Conservation (phyloP, 805 yeast genomes). For the Peterozyma toletana region DNA sequence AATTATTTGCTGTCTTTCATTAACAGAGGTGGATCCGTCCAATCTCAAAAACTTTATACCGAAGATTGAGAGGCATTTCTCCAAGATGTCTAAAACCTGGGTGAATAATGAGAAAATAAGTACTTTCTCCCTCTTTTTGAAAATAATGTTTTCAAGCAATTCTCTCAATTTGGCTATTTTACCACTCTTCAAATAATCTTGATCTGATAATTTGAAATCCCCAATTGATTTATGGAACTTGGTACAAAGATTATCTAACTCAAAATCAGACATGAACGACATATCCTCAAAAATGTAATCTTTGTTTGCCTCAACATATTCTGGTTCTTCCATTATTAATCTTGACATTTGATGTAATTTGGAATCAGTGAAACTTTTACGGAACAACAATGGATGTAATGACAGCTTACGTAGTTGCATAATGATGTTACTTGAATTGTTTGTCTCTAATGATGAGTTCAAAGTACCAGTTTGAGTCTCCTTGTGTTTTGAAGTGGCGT, state of each 20-base stretch:
- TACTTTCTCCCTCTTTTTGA: conserved; percentile 55
- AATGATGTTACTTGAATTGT: conserved; percentile 48
- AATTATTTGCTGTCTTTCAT: conserved; percentile 84
- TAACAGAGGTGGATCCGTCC: conserved; percentile 94
- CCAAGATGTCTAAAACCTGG: conserved; percentile 84
- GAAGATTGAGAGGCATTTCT: conserved; percentile 57
- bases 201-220: conserved; percentile 42
- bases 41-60: conserved; percentile 70
- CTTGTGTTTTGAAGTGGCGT: too few species aligned
- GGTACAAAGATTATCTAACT: conserved; percentile 66
- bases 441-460: not conserved
- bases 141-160: conserved; percentile 50
- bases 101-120: conserved; percentile 89
- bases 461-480: too few species aligned
- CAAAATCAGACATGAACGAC: conserved; percentile 92
- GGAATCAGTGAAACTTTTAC: conserved; percentile 53
- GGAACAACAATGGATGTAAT: conserved; percentile 81
- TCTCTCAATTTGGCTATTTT: conserved; percentile 55
- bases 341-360: conserved; percentile 60
- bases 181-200: conserved; percentile 59
- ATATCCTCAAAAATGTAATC: conserved; percentile 84
- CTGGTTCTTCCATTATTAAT: conserved; percentile 74
- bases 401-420: conserved; percentile 92
- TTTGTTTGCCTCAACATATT: conserved; percentile 68
- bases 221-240: conserved; percentile 64